Evolutionary conservation across 306 rosid genomes (phyloP).

Genomic region (Cucumis sativus): DNA sequence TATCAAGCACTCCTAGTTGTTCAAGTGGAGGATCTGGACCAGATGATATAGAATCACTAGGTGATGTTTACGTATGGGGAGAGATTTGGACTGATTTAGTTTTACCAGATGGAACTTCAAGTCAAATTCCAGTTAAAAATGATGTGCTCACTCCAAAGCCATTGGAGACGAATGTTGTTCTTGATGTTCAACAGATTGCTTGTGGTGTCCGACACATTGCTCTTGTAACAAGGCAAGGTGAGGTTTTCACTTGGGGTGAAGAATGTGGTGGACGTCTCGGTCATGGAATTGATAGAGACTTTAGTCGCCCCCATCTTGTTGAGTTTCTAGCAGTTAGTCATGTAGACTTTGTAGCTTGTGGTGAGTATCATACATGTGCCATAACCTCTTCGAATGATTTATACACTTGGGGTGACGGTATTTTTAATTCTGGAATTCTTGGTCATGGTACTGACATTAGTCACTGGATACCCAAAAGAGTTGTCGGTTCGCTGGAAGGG

Average conservation of each 20-base stretch:
- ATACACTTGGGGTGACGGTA: constrained; percentile 90
- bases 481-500: constrained; percentile 62
- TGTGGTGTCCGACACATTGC: constrained; percentile 72
- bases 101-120: constrained; percentile 42
- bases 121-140: constrained; percentile 27
- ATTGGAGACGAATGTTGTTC: constrained; percentile 75
- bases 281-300: constrained; percentile 65
- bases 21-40: constrained; percentile 70
- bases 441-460: constrained; percentile 81
- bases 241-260: constrained; percentile 98
- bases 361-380: constrained; percentile 87
- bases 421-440: constrained; percentile 67
- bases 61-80: constrained; percentile 93
- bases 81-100: constrained; percentile 58
- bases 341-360: constrained; percentile 65
- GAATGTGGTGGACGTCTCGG: constrained; percentile 93
- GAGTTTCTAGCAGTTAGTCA: constrained; percentile 55
- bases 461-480: constrained; percentile 72
- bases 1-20: constrained; percentile 65
- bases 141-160: constrained; percentile 67
- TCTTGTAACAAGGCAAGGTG: constrained; percentile 90
- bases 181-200: constrained; percentile 75
- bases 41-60: constrained; percentile 90
- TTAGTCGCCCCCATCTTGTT: constrained; percentile 52
- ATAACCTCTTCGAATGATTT: constrained; percentile 63